phyloP scores from a whole-genome alignment of 1,139 yeast species.

The Geotrichum bryndzae region DNA sequence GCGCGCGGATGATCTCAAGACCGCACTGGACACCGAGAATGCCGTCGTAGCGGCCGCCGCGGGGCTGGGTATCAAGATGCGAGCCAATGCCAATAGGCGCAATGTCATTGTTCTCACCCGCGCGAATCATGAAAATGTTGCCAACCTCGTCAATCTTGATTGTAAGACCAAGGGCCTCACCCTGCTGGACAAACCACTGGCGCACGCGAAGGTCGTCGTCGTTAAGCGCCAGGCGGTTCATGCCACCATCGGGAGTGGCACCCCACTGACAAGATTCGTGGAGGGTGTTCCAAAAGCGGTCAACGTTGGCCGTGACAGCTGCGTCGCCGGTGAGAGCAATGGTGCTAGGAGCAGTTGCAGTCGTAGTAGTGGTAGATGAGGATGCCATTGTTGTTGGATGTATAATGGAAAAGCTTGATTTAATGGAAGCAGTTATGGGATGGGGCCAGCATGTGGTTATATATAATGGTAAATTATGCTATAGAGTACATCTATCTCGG shows the following conservation, averaged over 20 bases:
- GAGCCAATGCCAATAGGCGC: conserved; percentile 67
- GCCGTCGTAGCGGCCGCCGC: conserved; percentile 73
- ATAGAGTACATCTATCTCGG: background rate
- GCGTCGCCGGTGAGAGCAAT: background rate
- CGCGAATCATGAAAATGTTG: conserved; percentile 58
- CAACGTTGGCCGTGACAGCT: conserved; percentile 27
- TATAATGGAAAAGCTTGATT: too few relatives aligned
- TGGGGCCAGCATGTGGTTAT: too few relatives aligned
- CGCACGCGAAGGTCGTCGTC: conserved; percentile 61
- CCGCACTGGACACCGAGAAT: conserved; percentile 64
- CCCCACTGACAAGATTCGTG: conserved; percentile 61
- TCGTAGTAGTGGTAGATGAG: conserved; percentile 5
- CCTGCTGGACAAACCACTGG: conserved; percentile 59
- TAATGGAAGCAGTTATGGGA: too few relatives aligned
- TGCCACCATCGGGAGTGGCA: conserved; percentile 58
- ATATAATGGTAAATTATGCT: background rate
- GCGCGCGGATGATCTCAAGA: conserved; percentile 57
- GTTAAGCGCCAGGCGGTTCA: conserved; percentile 50
- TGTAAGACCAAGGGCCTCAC: conserved; percentile 49
- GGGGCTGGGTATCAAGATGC: conserved; percentile 74
- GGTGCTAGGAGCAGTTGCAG: background rate
- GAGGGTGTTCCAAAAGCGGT: conserved; percentile 50
- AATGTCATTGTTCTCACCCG: conserved; percentile 46
- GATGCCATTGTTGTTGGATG: background rate
- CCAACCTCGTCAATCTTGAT: conserved; percentile 60